A percentile compares a stretch with the other conserved stretches of the same genome.
Evolutionary conservation across 306 rosid genomes (phyloP).

Genomic region (Pyrus pyrifolia): DNA sequence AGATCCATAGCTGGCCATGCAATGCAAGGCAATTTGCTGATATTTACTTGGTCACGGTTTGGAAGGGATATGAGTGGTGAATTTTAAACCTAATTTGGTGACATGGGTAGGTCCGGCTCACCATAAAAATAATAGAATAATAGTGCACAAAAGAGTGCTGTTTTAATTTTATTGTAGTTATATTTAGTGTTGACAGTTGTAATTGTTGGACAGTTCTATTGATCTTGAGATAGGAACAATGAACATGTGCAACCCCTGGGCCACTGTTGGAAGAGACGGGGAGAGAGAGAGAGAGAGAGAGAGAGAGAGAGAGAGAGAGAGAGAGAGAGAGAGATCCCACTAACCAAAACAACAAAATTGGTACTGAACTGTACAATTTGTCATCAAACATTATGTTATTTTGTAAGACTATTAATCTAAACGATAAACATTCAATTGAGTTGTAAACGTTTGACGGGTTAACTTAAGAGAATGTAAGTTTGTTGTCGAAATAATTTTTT

Average conservation of each 20-base stretch:
- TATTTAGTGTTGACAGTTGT: conserved; percentile 6
- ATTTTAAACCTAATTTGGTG: conserved; percentile 11
- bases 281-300: background rate
- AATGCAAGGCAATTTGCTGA: conserved; percentile 3
- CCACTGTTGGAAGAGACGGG: background rate
- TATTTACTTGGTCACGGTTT: background rate
- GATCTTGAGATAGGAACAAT: conserved; percentile 15
- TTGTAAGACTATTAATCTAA: too few relatives aligned
- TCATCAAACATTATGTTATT: background rate
- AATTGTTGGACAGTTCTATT: conserved; percentile 31
- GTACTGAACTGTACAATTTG: background rate
- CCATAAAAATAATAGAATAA: conserved; percentile 4
- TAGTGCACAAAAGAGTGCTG: conserved; percentile 1
- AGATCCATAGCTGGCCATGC: background rate
- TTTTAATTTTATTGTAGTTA: conserved; percentile 1
- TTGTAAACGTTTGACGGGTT: background rate
- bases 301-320: background rate
- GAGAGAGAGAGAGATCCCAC: background rate
- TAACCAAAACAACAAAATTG: background rate
- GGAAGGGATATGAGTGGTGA: conserved; percentile 3
- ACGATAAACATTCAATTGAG: background rate
- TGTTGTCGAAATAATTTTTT: background rate
- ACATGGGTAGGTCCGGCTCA: background rate
- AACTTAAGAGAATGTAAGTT: background rate
- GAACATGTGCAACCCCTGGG: conserved; percentile 45